phyloP scores from a whole-genome alignment of 1,139 yeast genomes.

The Scheffersomyces illinoinensis region DNA sequence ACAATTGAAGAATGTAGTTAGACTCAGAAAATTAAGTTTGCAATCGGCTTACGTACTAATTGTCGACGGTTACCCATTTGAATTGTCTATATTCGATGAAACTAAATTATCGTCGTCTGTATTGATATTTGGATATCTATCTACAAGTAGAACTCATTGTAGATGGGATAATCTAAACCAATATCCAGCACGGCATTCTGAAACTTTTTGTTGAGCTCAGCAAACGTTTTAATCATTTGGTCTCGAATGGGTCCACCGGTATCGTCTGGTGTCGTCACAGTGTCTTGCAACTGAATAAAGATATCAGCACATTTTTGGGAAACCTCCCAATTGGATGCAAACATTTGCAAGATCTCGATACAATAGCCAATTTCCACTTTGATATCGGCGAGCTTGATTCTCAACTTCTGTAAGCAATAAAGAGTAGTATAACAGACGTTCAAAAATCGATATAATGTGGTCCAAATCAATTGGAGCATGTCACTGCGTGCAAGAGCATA shows the following conservation, averaged over 20 bases:
- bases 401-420: slow-evolving; percentile 46
- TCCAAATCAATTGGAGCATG: slow-evolving; percentile 49
- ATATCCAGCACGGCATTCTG: not conserved
- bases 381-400: slow-evolving; percentile 43
- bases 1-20: not conserved
- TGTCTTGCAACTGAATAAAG: slow-evolving; percentile 17
- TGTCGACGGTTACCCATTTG: not conserved
- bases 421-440: slow-evolving; percentile 46
- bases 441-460: slow-evolving; percentile 44
- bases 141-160: not conserved
- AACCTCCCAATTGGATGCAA: slow-evolving; percentile 47
- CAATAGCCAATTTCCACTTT: slow-evolving; percentile 45
- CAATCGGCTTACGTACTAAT: not conserved
- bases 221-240: not conserved
- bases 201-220: not conserved
- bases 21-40: not conserved
- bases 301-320: slow-evolving; percentile 45
- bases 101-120: not conserved
- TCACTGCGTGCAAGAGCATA: slow-evolving; percentile 43
- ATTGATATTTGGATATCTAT: not conserved
- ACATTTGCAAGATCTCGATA: slow-evolving; percentile 45
- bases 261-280: not conserved
- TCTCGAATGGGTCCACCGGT: not conserved
- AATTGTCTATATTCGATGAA: not conserved
- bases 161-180: not conserved